Conservation (phyloP, 169 alveolate genomes). For the Nephromyces sp. region DNA sequence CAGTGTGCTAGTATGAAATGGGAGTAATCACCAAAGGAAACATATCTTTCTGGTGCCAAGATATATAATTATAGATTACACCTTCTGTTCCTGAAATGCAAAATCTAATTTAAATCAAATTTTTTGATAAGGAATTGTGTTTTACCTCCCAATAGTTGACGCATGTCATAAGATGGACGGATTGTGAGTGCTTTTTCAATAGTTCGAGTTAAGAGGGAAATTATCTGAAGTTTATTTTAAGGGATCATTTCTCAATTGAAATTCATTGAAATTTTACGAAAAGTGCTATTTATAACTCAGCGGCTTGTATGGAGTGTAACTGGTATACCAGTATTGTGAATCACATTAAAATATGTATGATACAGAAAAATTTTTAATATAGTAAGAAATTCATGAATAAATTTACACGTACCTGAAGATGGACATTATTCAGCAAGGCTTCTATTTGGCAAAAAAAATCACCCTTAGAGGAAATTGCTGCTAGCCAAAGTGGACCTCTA, state of each 20-base stretch:
- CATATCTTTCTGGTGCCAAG: conserved; percentile 33
- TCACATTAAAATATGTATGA: too few species aligned
- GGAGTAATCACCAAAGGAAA: conserved; percentile 19
- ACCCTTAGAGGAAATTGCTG: conserved; percentile 48
- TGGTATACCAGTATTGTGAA: too few species aligned
- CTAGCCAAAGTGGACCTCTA: conserved; percentile 58
- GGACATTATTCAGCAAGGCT: conserved; percentile 38
- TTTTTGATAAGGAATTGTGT: neutral
- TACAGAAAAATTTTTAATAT: too few species aligned
- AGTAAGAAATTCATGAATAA: too few species aligned
- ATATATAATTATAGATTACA: conserved; percentile 29
- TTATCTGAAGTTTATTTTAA: conserved; percentile 55
- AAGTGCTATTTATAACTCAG: too few species aligned
- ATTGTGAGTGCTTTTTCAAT: conserved; percentile 55
- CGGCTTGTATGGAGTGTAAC: too few species aligned
- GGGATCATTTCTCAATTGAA: too few species aligned
- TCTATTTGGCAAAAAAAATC: conserved; percentile 41
- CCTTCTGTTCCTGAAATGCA: conserved; percentile 21
- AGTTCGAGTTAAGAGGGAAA: conserved; percentile 59
- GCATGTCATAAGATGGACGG: conserved; percentile 48
- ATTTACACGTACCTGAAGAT: neutral
- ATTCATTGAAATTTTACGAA: too few species aligned
- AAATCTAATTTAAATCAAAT: neutral
- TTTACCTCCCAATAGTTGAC: conserved; percentile 49
- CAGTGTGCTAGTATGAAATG: too few species aligned